Percentiles rank a stretch among this genome's conserved stretches.
phyloP scores from a whole-genome alignment of 805 yeast species.

The Monosporozyma servazzii region DNA sequence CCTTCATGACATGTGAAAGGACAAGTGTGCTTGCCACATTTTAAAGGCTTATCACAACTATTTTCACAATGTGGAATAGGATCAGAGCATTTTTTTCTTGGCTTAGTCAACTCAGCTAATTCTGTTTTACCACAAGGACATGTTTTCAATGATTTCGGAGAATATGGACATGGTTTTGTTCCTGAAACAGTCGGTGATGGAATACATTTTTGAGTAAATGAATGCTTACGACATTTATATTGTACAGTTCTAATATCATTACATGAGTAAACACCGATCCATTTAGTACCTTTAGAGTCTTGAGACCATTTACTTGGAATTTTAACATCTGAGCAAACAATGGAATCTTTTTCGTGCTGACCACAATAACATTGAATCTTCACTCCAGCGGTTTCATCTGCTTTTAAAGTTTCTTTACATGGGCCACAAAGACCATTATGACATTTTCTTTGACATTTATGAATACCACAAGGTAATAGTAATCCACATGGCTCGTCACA shows the following conservation, averaged over 20 bases:
- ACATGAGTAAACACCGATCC: constrained; percentile 49
- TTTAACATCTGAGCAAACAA: constrained; percentile 35
- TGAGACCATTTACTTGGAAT: constrained; percentile 28
- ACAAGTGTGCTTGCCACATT: constrained; percentile 70
- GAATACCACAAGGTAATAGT: constrained; percentile 60
- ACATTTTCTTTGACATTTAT: constrained; percentile 53
- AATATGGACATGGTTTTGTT: constrained; percentile 44
- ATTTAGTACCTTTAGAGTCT: constrained; percentile 27
- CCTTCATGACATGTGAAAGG: constrained; percentile 68
- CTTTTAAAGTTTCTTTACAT: constrained; percentile 41
- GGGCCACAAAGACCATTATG: constrained; percentile 80
- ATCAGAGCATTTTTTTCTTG: constrained; percentile 58
- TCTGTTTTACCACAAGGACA: constrained; percentile 76
- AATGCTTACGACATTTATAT: constrained; percentile 55
- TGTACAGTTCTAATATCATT: constrained; percentile 34
- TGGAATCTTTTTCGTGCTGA: constrained; percentile 32
- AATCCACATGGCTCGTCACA: constrained; percentile 58
- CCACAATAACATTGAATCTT: constrained; percentile 70
- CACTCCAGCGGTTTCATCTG: constrained; percentile 5
- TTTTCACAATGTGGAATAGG: constrained; percentile 68
- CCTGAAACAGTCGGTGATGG: constrained; percentile 22
- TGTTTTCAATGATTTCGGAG: constrained; percentile 49
- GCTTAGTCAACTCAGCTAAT: constrained; percentile 32
- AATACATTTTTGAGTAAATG: constrained; percentile 44
- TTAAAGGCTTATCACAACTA: constrained; percentile 50